Evolutionary conservation across 1,139 yeast genomes (phyloP), one percentile per base, ranked within the genome.

Genomic region (Scheffersomyces cryptocercus): DNA sequence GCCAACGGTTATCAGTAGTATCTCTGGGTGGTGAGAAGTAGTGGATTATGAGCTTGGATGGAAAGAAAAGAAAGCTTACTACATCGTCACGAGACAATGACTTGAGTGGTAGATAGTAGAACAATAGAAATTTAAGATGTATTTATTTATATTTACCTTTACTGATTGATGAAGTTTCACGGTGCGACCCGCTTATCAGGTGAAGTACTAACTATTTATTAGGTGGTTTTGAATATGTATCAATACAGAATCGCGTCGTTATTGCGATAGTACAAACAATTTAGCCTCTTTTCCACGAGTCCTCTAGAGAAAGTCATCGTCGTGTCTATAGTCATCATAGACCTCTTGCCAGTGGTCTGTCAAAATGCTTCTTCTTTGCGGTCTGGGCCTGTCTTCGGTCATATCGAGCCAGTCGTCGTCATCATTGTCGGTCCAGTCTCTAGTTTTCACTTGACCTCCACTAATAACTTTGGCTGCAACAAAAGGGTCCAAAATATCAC

Each of bases 401-500:
- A 46, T 43, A 34, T 50, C 59, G 38, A 56, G 47, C 68, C 72
- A 68, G 38, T 59, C 63, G 39, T 63, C 68, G 38, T 58, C 64
- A 33, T 63, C 72, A 41, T 68, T 72, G 12, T 35, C 37, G 54
- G 68, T 57, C 79, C 79, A 74, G 45, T 64, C 65, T 3, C 44
- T 30, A 2, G 58, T 41, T 35, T 58, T 54, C 15, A 73, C 75
- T 51, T 74, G 79, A 38, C 71, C 67, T 0, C 79, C 79, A 52
- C 75, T 70, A 8, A 71, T 56, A 4, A 73, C 58, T 46, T 67
- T 61, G 4, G 79, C 79, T 3, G 78, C 77, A 40, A 67, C 61
- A 11, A 74, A 58, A 2, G 77, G 72, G 32, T 59, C 67, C 1
- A 50, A 55, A 32, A 54, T 44, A n/a, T 50, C 54, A 10, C 48